A percentile compares a stretch with the other conserved stretches of the same genome.
These are phyloP conservation scores for Tuber umbilicatum DNA, from an alignment of 495 filamentous ascomycete species.

Conservation along the genomic window DNA sequence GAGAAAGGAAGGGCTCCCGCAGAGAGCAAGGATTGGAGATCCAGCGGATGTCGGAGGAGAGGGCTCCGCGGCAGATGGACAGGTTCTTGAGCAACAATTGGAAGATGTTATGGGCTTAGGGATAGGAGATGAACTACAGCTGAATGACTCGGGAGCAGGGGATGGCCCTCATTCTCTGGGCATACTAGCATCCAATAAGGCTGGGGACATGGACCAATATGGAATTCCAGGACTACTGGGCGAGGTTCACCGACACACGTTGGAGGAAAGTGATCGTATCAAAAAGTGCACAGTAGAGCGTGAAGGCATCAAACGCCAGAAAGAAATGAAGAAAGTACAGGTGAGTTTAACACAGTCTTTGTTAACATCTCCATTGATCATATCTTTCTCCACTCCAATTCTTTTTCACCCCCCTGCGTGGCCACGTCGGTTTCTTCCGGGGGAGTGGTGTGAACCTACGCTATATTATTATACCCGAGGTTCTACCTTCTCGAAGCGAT, in stretches of 20 bases:
- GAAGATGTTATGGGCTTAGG: slow-evolving; percentile 32
- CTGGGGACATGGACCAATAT: slow-evolving; percentile 30
- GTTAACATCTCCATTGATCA: slow-evolving; percentile 24
- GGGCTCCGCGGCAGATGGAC: slow-evolving; percentile 26
- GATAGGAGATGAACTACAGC: slow-evolving; percentile 28
- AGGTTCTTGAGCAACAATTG: slow-evolving; percentile 22
- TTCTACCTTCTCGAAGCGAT: background rate
- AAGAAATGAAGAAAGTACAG: slow-evolving; percentile 60
- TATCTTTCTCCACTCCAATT: slow-evolving; percentile 8
- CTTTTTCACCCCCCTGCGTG: background rate
- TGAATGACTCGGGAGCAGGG: slow-evolving; percentile 22
- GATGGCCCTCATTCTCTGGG: slow-evolving; percentile 26
- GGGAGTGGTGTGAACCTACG: background rate
- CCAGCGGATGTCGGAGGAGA: slow-evolving; percentile 30
- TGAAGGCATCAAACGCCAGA: slow-evolving; percentile 58
- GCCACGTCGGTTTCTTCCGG: background rate
- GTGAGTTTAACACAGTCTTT: slow-evolving; percentile 50
- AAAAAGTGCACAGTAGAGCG: slow-evolving; percentile 78
- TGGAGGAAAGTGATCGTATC: slow-evolving; percentile 74
- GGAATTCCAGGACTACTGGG: slow-evolving; percentile 41
- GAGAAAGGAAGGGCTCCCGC: slow-evolving; percentile 33
- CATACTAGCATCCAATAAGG: slow-evolving; percentile 25
- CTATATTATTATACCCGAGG: background rate
- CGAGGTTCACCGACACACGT: slow-evolving; percentile 64
- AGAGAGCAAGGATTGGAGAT: slow-evolving; percentile 32